Percentiles rank a stretch among this genome's conserved stretches.
Evolutionary conservation across 208 protist species (phyloP).

Genomic region (Trichomonas tenax): DNA sequence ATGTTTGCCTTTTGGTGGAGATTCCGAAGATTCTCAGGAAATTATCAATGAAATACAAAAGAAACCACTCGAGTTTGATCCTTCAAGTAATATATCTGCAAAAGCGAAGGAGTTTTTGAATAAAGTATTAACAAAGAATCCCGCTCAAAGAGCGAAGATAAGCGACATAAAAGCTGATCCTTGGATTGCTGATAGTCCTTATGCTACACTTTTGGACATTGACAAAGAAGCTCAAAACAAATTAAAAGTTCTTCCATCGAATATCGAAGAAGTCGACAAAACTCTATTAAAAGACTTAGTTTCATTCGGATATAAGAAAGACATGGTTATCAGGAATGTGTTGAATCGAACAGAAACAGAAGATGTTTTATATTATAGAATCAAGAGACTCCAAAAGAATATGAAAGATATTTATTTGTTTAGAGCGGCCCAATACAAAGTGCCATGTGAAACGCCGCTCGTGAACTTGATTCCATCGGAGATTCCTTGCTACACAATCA

Average conservation of each 20-base stretch:
- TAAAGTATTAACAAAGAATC: background rate
- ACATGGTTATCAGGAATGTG: background rate
- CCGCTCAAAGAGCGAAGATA: background rate
- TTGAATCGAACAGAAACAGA: background rate
- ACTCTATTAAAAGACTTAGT: background rate
- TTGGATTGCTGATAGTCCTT: background rate
- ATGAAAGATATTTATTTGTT: background rate
- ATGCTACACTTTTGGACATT: background rate
- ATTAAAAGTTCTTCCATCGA: background rate
- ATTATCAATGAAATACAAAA: background rate
- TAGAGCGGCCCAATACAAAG: background rate
- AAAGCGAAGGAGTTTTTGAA: background rate
- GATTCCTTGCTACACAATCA: background rate
- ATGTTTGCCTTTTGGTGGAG: background rate
- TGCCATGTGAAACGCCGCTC: background rate
- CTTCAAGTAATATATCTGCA: background rate
- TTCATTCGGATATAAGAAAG: background rate
- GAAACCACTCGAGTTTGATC: background rate
- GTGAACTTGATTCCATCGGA: background rate
- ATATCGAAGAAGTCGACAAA: background rate
- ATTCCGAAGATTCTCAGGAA: background rate
- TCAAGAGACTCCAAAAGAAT: background rate
- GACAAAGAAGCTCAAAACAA: background rate
- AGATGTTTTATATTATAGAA: background rate
- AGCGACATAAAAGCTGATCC: background rate